These are phyloP conservation scores for Candida arabinofermentans DNA, from an alignment of 805 yeast species.

Conservation along the genomic window DNA sequence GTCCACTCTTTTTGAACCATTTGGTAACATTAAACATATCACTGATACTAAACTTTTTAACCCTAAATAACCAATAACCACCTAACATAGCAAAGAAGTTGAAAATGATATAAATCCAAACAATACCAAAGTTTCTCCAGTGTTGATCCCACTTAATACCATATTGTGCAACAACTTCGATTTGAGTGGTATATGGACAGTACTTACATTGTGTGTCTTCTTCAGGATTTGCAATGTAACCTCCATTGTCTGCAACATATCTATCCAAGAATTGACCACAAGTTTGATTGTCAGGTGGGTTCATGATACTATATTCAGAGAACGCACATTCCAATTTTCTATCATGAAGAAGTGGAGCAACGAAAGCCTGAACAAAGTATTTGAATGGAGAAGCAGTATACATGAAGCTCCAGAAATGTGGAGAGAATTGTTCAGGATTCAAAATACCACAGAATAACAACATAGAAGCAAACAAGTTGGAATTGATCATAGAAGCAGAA, in stretches of 20 bases:
- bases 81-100: slow-evolving; percentile 41
- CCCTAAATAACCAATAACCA: slow-evolving; percentile 36
- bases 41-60: slow-evolving; percentile 32
- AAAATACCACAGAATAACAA: slow-evolving; percentile 66
- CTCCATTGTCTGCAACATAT: slow-evolving; percentile 42
- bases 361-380: slow-evolving; percentile 59
- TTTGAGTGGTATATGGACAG: slow-evolving; percentile 42
- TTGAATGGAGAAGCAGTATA: slow-evolving; percentile 68
- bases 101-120: slow-evolving; percentile 53
- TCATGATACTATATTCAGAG: slow-evolving; percentile 44
- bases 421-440: slow-evolving; percentile 55
- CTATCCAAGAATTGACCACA: slow-evolving; percentile 50
- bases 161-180: slow-evolving; percentile 40
- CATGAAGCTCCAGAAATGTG: slow-evolving; percentile 82
- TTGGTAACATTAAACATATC: slow-evolving; percentile 32
- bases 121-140: slow-evolving; percentile 68
- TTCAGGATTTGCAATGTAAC: slow-evolving; percentile 52
- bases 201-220: slow-evolving; percentile 46
- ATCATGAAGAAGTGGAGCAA: slow-evolving; percentile 46
- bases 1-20: slow-evolving; percentile 37
- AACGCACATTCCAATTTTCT: slow-evolving; percentile 44
- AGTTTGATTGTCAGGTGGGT: slow-evolving; percentile 63
- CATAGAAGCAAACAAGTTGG: slow-evolving; percentile 53
- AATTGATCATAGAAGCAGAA: slow-evolving; percentile 57
- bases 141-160: slow-evolving; percentile 42